Evolutionary conservation across 331 rosid genomes (phyloP).

Genomic region (Dryas integrifolia): DNA sequence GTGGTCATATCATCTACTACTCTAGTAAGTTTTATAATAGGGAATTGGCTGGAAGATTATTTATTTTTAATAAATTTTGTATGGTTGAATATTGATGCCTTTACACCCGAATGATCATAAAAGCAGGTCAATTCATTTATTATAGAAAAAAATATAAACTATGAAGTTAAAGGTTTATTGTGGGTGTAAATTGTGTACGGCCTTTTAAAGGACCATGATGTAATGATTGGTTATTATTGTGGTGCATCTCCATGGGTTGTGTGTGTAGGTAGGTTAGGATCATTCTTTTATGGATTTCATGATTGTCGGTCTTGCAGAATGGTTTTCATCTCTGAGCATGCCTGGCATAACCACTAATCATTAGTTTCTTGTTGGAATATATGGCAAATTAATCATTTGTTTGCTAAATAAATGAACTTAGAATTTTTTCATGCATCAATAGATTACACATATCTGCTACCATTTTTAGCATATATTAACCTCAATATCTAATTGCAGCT

Average conservation of each 20-base stretch:
- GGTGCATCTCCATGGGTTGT: constrained; percentile 11
- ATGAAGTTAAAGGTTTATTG: not conserved
- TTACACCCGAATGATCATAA: not conserved
- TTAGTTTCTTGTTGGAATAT: not conserved
- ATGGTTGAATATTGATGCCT: not conserved
- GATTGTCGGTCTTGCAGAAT: no score
- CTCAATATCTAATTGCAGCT: constrained; percentile 43
- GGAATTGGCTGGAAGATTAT: not conserved
- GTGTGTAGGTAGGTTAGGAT: not conserved
- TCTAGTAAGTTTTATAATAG: not conserved
- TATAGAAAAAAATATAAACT: not conserved
- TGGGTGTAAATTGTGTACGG: not conserved
- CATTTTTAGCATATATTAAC: constrained; percentile 3
- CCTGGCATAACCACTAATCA: not conserved
- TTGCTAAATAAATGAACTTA: not conserved
- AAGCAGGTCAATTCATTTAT: not conserved
- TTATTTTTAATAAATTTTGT: not conserved
- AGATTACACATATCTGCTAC: not conserved
- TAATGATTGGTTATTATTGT: not conserved
- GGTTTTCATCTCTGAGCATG: not conserved
- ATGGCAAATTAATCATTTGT: not conserved
- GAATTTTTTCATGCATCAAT: not conserved
- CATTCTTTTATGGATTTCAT: not conserved
- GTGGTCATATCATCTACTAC: not conserved
- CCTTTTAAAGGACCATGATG: not conserved